Percentiles rank a stretch among this genome's conserved stretches.
Evolutionary conservation across 768 basidiomycete species (phyloP).

Genomic region (Agaricus sinodeliciosus): DNA sequence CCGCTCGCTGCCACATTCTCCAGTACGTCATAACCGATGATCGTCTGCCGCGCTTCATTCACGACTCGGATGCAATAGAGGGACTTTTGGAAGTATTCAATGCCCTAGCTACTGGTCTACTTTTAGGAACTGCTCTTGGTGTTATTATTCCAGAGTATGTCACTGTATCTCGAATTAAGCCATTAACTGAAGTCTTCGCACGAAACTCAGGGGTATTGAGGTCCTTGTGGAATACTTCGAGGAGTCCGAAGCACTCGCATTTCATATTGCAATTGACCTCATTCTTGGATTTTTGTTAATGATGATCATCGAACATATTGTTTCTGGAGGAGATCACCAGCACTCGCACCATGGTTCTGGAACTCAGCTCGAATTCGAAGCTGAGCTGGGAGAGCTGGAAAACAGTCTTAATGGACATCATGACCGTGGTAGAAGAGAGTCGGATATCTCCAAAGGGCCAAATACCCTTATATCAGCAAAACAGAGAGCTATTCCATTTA

Average conservation of each 20-base stretch:
- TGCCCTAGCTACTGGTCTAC: constrained; percentile 59
- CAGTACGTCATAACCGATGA: constrained; percentile 34
- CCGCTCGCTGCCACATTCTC: constrained; percentile 73
- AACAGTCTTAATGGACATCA: constrained; percentile 26
- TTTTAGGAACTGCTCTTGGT: constrained; percentile 85
- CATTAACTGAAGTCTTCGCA: not conserved
- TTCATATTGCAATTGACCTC: constrained; percentile 55
- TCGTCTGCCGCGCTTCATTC: too few relatives aligned
- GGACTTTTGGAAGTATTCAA: constrained; percentile 24
- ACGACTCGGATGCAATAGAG: constrained; percentile 18
- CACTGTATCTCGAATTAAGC: not conserved
- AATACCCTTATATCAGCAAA: constrained; percentile 16
- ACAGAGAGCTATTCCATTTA: constrained; percentile 59
- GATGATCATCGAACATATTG: constrained; percentile 63
- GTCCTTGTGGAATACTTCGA: constrained; percentile 33
- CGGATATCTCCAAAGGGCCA: constrained; percentile 2
- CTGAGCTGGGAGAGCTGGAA: constrained; percentile 55
- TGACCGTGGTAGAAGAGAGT: constrained; percentile 3
- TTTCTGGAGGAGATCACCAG: constrained; percentile 43
- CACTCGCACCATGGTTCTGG: constrained; percentile 10
- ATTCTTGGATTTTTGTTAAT: constrained; percentile 57
- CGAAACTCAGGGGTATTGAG: constrained; percentile 62
- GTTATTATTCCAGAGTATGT: constrained; percentile 93
- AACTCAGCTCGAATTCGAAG: constrained; percentile 48
- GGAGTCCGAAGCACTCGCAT: constrained; percentile 35